Evolutionary conservation across 345 rosid species (phyloP), one percentile per base, ranked within the genome.

Genomic region (Garcia nutans): DNA sequence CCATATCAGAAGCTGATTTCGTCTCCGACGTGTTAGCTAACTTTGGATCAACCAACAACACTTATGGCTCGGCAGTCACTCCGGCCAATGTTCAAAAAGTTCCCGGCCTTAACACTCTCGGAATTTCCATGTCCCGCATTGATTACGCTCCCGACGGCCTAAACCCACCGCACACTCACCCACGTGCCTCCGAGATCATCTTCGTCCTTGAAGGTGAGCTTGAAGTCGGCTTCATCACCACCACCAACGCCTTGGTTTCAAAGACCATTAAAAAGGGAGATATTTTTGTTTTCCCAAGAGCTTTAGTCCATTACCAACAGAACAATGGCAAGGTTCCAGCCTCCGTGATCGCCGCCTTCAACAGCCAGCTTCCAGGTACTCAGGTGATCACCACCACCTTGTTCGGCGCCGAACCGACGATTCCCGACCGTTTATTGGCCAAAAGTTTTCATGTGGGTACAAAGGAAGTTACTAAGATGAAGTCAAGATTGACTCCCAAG

Each of bases 281-380:
- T 44, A 50, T 65, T 6, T 81, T 77, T 31, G 70, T 66, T 33
- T 80, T 80, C 61, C 83, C 83, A 0, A 80, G 12, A 37, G 83
- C 73, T 10, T 45, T 81, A 20, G 72, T 81, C 8, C 84, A 81
- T 70, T 81, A 41, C 74, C 84, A 81, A 78, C 74, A 76, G 64
- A 81, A 77, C 77, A 68, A 54, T 15, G 68, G 72, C 13, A 68
- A 68, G 7, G 54, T 17, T 56, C 37, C 67, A 5, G 84, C 81
- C 2, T 57, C 80, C 6, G 74, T 77, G 33, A 33, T 81, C 12
- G 67, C 80, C 11, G 84, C 84, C 15, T 81, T 81, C 65, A 69
- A 77, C 71, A 81, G 84, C 77, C 84, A 81, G 77, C 31, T 77
- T 66, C 75, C 84, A 2, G 84, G 84, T 5, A 81, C 84, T 22